phyloP scores from a whole-genome alignment of 495 filamentous ascomycete genomes.

The Aspergillus mulundensis region DNA sequence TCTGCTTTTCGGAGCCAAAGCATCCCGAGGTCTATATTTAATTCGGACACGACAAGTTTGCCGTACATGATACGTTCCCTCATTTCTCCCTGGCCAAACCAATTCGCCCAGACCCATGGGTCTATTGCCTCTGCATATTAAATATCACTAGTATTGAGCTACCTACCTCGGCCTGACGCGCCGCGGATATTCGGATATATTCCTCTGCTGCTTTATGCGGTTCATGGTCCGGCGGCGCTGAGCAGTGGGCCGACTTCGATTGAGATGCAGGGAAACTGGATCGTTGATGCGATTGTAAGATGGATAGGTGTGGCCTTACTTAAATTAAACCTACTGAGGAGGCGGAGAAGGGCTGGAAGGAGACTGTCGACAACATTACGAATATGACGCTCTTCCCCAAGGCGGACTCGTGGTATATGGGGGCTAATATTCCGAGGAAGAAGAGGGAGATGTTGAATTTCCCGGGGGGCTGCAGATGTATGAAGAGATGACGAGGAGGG shows the following conservation, averaged over 20 bases:
- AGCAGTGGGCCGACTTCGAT: conserved; percentile 49
- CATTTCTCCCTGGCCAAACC: no score
- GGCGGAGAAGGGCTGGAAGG: conserved; percentile 35
- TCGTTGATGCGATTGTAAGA: not conserved
- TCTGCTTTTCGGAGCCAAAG: no score
- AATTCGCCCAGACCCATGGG: no score
- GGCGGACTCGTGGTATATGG: conserved; percentile 43
- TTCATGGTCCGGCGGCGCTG: conserved; percentile 44
- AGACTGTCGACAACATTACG: conserved; percentile 23
- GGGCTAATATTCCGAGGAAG: conserved; percentile 44
- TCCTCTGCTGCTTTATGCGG: conserved; percentile 48
- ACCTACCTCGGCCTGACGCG: conserved; percentile 46
- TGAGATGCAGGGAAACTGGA: conserved; percentile 26
- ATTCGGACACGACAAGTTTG: no score
- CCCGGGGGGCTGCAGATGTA: conserved; percentile 35
- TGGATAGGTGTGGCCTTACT: conserved; percentile 28
- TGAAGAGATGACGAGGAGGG: conserved; percentile 16
- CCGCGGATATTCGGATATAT: conserved; percentile 50
- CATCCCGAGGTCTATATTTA: no score
- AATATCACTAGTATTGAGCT: no score
- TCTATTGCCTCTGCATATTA: no score
- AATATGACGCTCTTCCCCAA: conserved; percentile 28
- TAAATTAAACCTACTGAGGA: conserved; percentile 37
- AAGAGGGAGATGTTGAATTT: conserved; percentile 35
- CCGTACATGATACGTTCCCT: no score